phyloP scores from a whole-genome alignment of 148 eudicot genomes.

The Limonium bicolor region DNA sequence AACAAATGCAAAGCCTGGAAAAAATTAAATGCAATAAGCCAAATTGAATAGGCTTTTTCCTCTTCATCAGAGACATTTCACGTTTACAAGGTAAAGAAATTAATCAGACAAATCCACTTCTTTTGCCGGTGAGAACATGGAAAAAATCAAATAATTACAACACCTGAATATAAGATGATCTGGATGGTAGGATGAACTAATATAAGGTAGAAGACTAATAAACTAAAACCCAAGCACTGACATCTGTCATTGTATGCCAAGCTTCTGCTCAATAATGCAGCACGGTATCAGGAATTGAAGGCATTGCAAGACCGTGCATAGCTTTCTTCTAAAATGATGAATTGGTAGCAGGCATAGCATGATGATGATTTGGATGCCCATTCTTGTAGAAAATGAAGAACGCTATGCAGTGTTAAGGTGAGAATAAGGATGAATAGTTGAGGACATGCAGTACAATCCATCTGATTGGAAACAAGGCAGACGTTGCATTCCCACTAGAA shows the following conservation, averaged over 20 bases:
- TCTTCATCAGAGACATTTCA: slow-evolving; percentile 2
- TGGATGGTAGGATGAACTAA: slow-evolving; percentile 76
- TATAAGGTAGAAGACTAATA: slow-evolving; percentile 46
- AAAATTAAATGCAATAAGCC: slow-evolving; percentile 7
- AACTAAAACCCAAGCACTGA: slow-evolving; percentile 48
- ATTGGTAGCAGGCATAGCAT: slow-evolving; percentile 34
- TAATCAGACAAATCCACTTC: slow-evolving; percentile 28
- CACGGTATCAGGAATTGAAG: slow-evolving; percentile 56
- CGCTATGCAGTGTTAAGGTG: slow-evolving; percentile 39
- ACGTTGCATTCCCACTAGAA: slow-evolving; percentile 48
- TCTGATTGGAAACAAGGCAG: slow-evolving; percentile 42
- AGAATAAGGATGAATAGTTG: slow-evolving; percentile 34
- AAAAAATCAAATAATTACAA: slow-evolving; percentile 38
- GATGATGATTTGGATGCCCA: slow-evolving; percentile 28
- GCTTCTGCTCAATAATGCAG: slow-evolving; percentile 66
- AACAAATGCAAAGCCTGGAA: slow-evolving; percentile 87
- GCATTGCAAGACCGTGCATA: slow-evolving; percentile 45
- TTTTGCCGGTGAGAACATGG: slow-evolving; percentile 16
- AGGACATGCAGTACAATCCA: slow-evolving; percentile 43
- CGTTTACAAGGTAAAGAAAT: neutral
- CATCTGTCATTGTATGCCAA: slow-evolving; percentile 50
- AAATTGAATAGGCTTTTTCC: neutral
- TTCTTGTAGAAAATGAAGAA: slow-evolving; percentile 41
- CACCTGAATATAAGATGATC: slow-evolving; percentile 67
- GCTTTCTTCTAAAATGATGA: slow-evolving; percentile 27